These are phyloP conservation scores for Botrytis elliptica DNA, from an alignment of 2,329 filamentous ascomycete species.

Conservation along the genomic window DNA sequence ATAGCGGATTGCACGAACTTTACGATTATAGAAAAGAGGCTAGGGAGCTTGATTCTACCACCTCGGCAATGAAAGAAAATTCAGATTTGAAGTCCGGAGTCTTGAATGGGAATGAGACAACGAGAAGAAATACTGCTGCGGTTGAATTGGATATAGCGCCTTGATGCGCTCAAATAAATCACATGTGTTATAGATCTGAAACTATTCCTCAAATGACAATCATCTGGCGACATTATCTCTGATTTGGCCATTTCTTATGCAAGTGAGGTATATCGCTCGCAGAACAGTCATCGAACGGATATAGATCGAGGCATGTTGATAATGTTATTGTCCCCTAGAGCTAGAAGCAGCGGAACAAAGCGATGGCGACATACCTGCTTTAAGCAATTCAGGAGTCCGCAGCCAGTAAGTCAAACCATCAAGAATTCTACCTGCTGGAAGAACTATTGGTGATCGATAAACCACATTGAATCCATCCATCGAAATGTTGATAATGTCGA, in stretches of 20 bases:
- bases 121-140: background rate
- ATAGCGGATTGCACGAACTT: background rate
- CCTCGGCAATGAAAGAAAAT: background rate
- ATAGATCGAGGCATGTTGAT: too few relatives aligned
- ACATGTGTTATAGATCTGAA: background rate
- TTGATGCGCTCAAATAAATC: background rate
- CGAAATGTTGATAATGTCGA: background rate
- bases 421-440: too few relatives aligned
- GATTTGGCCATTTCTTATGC: background rate
- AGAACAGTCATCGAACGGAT: too few relatives aligned
- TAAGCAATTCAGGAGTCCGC: background rate
- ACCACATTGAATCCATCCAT: background rate
- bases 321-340: background rate
- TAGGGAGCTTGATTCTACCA: background rate
- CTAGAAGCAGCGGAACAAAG: background rate
- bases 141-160: background rate
- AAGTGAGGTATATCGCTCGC: too few relatives aligned
- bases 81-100: background rate
- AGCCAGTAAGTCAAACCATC: background rate
- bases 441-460: background rate
- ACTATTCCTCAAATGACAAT: background rate
- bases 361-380: background rate
- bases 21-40: background rate
- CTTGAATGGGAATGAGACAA: background rate
- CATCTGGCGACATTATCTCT: too few relatives aligned